Base-by-base conservation (phyloP, 805 yeast genomes). In the Isabelozyma rhagii region DNA sequence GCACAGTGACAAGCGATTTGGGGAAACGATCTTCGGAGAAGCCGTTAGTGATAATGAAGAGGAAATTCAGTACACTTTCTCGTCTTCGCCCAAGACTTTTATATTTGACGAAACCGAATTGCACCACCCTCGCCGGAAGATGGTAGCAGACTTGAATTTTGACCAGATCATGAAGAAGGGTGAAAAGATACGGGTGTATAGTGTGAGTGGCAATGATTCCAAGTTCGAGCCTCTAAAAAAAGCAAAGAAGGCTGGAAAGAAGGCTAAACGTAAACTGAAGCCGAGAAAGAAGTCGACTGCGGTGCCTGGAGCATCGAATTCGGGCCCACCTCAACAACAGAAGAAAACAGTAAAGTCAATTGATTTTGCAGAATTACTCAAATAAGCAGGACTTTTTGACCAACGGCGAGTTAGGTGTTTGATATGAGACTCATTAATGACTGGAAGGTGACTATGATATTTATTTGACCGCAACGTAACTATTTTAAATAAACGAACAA, bases 91-190 rank as follows among this genome's bases (percentile, higher is more conserved):
- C 2, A 49, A 64, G 27, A 55, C 66, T 2, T 66, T 57, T 46
- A 59, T 64, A 36, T 18, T 13, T n/a, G 60, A 58, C 13, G 64
- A 59, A 36, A 17, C 28, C 10, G 60, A 51, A 21, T 48, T 54
- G 11, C 42, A 50, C 43, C 56, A 61, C 28, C 64, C 64, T 13
- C 55, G 69, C 31, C 55, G 63, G 21, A 66, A 66, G 43, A 50
- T 63, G 17, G 69, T 66, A 14, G 69, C 69, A 1, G 62, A 63
- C 39, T 50, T 66, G 39, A 57, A 63, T 44, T 65, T 66, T 41
- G 62, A 60, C 29, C 67, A 66, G 47, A 64, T 66, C n/a, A 49
- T 66, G 25, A 54, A 54, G 15, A 59, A 59, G 46, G 60, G 60
- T 13, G 52, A 53, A 10, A 53, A 47, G 34, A 46, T 51, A 9